A percentile compares a stretch with the other conserved stretches of the same genome.
These are phyloP conservation scores for Diaporthe citriasiana DNA, from an alignment of 2,329 filamentous ascomycete species.

Conservation along the genomic window DNA sequence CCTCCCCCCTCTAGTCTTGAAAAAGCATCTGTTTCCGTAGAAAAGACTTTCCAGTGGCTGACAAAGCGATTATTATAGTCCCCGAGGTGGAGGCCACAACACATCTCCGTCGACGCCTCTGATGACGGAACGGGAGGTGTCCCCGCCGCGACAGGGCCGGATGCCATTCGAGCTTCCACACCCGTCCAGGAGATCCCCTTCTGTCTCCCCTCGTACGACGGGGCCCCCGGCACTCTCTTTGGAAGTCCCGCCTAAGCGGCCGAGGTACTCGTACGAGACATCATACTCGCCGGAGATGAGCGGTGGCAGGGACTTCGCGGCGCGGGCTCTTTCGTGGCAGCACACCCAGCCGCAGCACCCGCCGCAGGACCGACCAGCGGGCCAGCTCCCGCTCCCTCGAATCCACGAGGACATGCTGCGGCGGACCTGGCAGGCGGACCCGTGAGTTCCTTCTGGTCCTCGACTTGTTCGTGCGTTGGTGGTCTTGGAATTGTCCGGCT, in stretches of 20 bases:
- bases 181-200: constrained; percentile 60
- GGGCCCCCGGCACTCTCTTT: constrained; percentile 50
- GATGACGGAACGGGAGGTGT: constrained; percentile 64
- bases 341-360: constrained; percentile 44
- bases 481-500: not conserved
- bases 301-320: constrained; percentile 50
- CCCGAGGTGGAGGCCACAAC: constrained; percentile 65
- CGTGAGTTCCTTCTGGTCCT: constrained; percentile 49
- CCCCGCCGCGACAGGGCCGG: constrained; percentile 49
- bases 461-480: not conserved
- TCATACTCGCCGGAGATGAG: constrained; percentile 54
- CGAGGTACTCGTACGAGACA: constrained; percentile 62
- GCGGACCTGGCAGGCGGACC: constrained; percentile 51
- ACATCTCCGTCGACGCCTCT: constrained; percentile 66
- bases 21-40: constrained; percentile 9
- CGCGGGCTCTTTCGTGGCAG: constrained; percentile 43
- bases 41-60: constrained; percentile 44
- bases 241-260: constrained; percentile 61
- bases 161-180: constrained; percentile 54
- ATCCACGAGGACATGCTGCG: constrained; percentile 64
- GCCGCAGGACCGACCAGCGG: constrained; percentile 51
- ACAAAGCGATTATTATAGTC: constrained; percentile 54
- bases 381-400: constrained; percentile 61
- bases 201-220: constrained; percentile 62
- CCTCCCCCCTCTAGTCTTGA: not conserved